Conservation (phyloP, 164 flowering plant genomes). For the Nymphaea colorata region DNA sequence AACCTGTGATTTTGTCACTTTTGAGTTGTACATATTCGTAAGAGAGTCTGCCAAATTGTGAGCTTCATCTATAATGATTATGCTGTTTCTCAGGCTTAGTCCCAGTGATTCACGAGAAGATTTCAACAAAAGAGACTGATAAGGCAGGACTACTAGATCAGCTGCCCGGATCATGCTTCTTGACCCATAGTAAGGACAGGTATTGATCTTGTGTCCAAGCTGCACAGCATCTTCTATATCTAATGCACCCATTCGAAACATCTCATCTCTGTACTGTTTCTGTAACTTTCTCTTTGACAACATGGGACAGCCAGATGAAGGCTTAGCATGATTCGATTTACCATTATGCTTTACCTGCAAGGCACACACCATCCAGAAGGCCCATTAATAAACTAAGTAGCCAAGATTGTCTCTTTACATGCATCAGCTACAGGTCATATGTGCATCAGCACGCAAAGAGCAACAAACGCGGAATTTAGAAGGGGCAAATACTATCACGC, state of each 20-base stretch:
- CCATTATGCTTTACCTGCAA: constrained; percentile 38
- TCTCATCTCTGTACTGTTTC: constrained; percentile 41
- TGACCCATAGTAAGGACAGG: constrained; percentile 97
- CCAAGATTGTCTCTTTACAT: neutral
- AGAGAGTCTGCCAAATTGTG: constrained; percentile 98
- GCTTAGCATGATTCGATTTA: constrained; percentile 38
- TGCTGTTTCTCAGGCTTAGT: constrained; percentile 57
- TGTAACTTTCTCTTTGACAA: constrained; percentile 56
- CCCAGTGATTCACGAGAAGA: constrained; percentile 90
- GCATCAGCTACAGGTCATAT: neutral
- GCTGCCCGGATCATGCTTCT: constrained; percentile 65
- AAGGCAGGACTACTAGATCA: constrained; percentile 87
- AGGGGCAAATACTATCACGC: neutral
- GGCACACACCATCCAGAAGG: constrained; percentile 15
- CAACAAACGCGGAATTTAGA: neutral
- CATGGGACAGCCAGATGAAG: constrained; percentile 87
- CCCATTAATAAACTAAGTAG: neutral
- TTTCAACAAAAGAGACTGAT: constrained; percentile 91
- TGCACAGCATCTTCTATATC: constrained; percentile 93
- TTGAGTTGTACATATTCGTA: constrained; percentile 81
- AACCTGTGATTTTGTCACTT: constrained; percentile 70
- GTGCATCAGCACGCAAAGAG: neutral
- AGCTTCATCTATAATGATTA: constrained; percentile 94
- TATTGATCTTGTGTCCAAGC: constrained; percentile 57
- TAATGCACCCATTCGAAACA: constrained; percentile 48